Base-by-base conservation (phyloP, 2,329 filamentous ascomycete genomes). In the Cadophora malorum region DNA sequence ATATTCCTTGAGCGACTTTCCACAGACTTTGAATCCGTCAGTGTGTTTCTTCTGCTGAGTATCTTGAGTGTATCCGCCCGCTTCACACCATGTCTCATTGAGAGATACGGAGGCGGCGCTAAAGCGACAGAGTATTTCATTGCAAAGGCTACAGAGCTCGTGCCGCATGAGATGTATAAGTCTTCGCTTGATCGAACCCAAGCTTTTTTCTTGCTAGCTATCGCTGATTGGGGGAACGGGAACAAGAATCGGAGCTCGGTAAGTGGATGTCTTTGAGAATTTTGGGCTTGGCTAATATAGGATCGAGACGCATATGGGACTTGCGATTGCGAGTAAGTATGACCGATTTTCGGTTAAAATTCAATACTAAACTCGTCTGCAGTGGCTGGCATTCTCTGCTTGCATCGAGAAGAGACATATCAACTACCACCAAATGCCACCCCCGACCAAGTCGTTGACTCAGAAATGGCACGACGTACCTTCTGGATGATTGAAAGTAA, bases 201-300 rank as follows among this genome's bases (percentile, higher is more conserved):
- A 75, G 85, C 82, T 0, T 88, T 88, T 68, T 88, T 87, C 70
- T 77, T 88, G 3, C 78, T 88, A 19, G 86, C 85, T 72, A 83
- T 88, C 65, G 85, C 86, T 4, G 85, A 88, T 70, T 86, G 88
- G 73, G 85, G 85, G 16, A 86, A 83, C 63, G 86, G 84, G 0
- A 78, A 84, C 70, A 83, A 81, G 50, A 84, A 85, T 62, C 80
- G 79, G 64, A 88, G 86, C 75, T 85, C 84, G 71, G 85, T 87
- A 75, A 73, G 85, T 49, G 3, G 6, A 38, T 16, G 16, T 21
- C 10, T n/a, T 35, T 4, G 5, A 33, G 3, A 28, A 4, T 28
- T 16, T 45, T 56, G 12, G 8, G 1, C 6, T 60, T 33, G 14
- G 33, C 56, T 60, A n/a, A 60, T 45, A 2, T n/a, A 23, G 10